Evolutionary conservation across 108 stramenopile species (phyloP).

Genomic region (Fistulifera solaris): DNA sequence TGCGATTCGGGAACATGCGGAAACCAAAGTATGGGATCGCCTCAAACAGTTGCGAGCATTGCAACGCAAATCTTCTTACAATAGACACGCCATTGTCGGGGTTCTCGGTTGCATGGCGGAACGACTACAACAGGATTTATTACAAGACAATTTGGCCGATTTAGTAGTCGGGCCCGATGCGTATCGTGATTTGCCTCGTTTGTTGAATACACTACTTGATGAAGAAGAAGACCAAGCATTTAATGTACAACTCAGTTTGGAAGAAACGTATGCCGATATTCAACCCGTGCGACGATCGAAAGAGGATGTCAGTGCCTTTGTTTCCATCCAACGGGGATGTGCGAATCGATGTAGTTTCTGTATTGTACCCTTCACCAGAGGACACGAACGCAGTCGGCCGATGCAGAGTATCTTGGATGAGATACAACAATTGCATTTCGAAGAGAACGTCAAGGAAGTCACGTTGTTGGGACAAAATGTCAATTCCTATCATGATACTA

Average conservation of each 20-base stretch:
- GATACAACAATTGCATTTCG: slow-evolving; percentile 48
- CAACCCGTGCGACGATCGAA: slow-evolving; percentile 67
- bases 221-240: slow-evolving; percentile 31
- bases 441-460: slow-evolving; percentile 86
- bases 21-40: slow-evolving; percentile 92
- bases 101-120: slow-evolving; percentile 99
- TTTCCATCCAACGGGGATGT: slow-evolving; percentile 96
- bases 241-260: slow-evolving; percentile 86
- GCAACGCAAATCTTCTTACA: slow-evolving; percentile 7
- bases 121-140: slow-evolving; percentile 86
- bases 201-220: slow-evolving; percentile 49
- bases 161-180: slow-evolving; percentile 97
- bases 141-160: slow-evolving; percentile 82
- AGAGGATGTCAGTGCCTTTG: slow-evolving; percentile 68
- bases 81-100: slow-evolving; percentile 68
- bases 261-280: slow-evolving; percentile 98
- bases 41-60: slow-evolving; percentile 39
- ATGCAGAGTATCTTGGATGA: slow-evolving; percentile 85
- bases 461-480: slow-evolving; percentile 97
- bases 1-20: slow-evolving; percentile 98
- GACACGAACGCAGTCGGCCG: slow-evolving; percentile 87
- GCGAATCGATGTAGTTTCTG: slow-evolving; percentile 97
- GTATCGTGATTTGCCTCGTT: slow-evolving; percentile 91
- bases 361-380: slow-evolving; percentile 97
- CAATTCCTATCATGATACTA: slow-evolving; percentile 92